These are phyloP conservation scores for Debaryomycetaceae sp. DNA, from an alignment of 1,139 yeast species.

Conservation along the genomic window DNA sequence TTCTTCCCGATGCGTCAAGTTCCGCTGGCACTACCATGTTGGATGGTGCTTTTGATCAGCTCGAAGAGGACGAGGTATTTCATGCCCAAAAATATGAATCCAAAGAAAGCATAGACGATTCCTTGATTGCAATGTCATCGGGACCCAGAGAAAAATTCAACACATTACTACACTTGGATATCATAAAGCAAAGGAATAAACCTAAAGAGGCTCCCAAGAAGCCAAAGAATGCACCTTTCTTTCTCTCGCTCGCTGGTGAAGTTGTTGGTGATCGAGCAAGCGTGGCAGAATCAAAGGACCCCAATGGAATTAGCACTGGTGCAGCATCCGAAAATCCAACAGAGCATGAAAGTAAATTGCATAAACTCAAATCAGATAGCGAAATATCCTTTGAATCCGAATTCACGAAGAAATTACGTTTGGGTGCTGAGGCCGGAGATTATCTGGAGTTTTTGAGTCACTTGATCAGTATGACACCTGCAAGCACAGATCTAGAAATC, in stretches of 20 bases:
- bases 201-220: slow-evolving; percentile 88
- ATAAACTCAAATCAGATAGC: slow-evolving; percentile 22
- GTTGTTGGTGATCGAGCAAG: slow-evolving; percentile 68
- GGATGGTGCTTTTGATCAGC: slow-evolving; percentile 65
- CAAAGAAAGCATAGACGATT: slow-evolving; percentile 60
- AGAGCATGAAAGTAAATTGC: slow-evolving; percentile 23
- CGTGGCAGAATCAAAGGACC: slow-evolving; percentile 49
- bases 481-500: slow-evolving; percentile 80
- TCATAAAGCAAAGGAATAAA: slow-evolving; percentile 80
- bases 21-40: slow-evolving; percentile 73
- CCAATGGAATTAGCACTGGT: neutral
- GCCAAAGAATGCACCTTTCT: slow-evolving; percentile 83
- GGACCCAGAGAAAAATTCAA: slow-evolving; percentile 78
- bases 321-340: slow-evolving; percentile 10
- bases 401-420: slow-evolving; percentile 66
- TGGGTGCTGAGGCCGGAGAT: slow-evolving; percentile 38
- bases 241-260: slow-evolving; percentile 61
- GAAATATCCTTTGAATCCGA: slow-evolving; percentile 59
- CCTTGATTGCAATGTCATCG: slow-evolving; percentile 67
- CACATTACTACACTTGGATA: slow-evolving; percentile 77
- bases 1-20: slow-evolving; percentile 78
- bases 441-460: slow-evolving; percentile 50
- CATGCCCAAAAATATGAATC: slow-evolving; percentile 43
- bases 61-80: slow-evolving; percentile 25
- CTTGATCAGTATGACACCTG: slow-evolving; percentile 67